Conservation (phyloP, 805 yeast species). For the Saccharomycopsis microspora region DNA sequence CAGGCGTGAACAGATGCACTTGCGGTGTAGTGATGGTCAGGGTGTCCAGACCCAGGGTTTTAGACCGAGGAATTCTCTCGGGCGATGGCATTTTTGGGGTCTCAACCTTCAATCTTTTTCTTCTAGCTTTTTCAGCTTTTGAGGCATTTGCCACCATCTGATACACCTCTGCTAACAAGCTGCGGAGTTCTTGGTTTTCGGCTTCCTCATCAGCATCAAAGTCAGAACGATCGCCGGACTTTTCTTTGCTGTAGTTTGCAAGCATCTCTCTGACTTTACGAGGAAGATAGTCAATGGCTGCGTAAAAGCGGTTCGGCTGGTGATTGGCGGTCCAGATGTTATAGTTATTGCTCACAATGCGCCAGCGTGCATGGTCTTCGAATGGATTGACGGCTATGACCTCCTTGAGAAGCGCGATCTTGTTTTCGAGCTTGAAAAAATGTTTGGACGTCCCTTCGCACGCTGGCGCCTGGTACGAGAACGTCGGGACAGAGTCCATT, state of each 20-base stretch:
- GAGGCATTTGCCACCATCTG: constrained; percentile 11
- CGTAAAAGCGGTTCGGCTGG: constrained; percentile 16
- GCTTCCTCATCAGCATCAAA: constrained; percentile 10
- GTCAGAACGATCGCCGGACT: neutral
- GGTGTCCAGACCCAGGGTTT: neutral
- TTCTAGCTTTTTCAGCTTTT: constrained; percentile 7
- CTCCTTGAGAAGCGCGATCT: constrained; percentile 16
- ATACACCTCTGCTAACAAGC: constrained; percentile 8
- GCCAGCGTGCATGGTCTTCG: constrained; percentile 14
- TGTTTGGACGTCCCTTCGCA: constrained; percentile 16
- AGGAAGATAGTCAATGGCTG: constrained; percentile 16
- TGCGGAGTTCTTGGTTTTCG: constrained; percentile 14
- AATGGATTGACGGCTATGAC: constrained; percentile 15
- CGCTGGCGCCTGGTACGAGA: constrained; percentile 7
- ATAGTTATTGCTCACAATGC: constrained; percentile 13
- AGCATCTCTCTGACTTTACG: constrained; percentile 16
- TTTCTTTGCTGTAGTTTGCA: constrained; percentile 8
- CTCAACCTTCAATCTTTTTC: constrained; percentile 11
- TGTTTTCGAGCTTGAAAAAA: constrained; percentile 16
- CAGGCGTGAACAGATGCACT: neutral
- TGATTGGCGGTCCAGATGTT: constrained; percentile 16
- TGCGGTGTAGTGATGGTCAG: neutral
- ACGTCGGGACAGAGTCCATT: neutral
- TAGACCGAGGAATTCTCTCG: neutral
- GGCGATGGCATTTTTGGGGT: constrained; percentile 7